Conservation (phyloP, 2,329 filamentous ascomycete species). For the Sordariomycetes sp. region DNA sequence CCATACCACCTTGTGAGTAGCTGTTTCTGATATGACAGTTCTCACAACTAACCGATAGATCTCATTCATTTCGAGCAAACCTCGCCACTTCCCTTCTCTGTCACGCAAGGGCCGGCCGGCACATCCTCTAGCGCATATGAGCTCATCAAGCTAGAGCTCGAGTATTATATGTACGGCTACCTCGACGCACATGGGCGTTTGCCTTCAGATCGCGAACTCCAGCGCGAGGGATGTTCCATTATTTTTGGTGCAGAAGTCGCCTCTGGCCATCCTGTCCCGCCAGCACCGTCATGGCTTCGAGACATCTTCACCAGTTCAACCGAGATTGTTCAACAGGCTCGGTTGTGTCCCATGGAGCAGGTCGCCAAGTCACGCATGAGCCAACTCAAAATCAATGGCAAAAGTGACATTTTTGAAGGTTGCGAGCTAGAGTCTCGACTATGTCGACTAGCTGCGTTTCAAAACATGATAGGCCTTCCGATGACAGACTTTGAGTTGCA, state of each 20-base stretch:
- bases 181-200: slow-evolving; percentile 4
- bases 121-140: slow-evolving; percentile 19
- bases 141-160: slow-evolving; percentile 20
- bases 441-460: not conserved
- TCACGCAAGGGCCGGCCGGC: slow-evolving; percentile 8
- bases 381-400: slow-evolving; percentile 11
- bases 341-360: slow-evolving; percentile 10
- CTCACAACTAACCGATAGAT: slow-evolving; percentile 9
- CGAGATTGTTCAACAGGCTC: slow-evolving; percentile 8
- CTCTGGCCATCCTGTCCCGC: not conserved
- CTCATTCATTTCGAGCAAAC: slow-evolving; percentile 28
- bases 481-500: slow-evolving; percentile 9
- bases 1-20: slow-evolving; percentile 23
- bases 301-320: slow-evolving; percentile 12
- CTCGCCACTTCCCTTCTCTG: slow-evolving; percentile 20
- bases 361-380: slow-evolving; percentile 8
- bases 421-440: slow-evolving; percentile 11
- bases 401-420: slow-evolving; percentile 11
- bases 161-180: slow-evolving; percentile 11
- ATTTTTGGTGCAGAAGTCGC: slow-evolving; percentile 13
- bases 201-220: slow-evolving; percentile 9
- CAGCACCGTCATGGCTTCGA: slow-evolving; percentile 11
- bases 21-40: not conserved
- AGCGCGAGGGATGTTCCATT: slow-evolving; percentile 13
- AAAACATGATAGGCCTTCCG: slow-evolving; percentile 3